A percentile compares a stretch with the other conserved stretches of the same genome.
Conservation (phyloP, 805 yeast species). For the Metschnikowia proteae region DNA sequence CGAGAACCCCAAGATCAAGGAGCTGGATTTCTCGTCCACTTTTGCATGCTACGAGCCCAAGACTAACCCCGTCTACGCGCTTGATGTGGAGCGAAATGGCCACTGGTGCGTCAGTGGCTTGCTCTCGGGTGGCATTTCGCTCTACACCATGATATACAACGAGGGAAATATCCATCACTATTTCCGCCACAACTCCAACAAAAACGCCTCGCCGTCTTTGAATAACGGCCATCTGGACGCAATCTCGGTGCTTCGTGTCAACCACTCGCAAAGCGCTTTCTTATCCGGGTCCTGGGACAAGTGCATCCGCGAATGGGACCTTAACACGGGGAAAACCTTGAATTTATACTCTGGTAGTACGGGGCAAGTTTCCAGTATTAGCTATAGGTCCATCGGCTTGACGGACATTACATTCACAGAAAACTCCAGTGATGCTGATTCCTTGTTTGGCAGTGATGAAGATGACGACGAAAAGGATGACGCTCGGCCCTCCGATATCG, state of each 20-base stretch:
- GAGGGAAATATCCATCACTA: slow-evolving; percentile 83
- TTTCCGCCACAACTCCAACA: slow-evolving; percentile 43
- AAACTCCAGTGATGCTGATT: slow-evolving; percentile 38
- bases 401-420: slow-evolving; percentile 35
- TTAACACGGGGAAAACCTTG: slow-evolving; percentile 60
- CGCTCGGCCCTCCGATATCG: not conserved
- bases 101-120: slow-evolving; percentile 83
- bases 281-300: slow-evolving; percentile 92
- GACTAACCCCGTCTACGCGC: slow-evolving; percentile 80
- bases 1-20: slow-evolving; percentile 35
- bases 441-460: slow-evolving; percentile 46
- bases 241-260: slow-evolving; percentile 67
- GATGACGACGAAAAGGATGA: slow-evolving; percentile 22
- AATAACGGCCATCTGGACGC: slow-evolving; percentile 60
- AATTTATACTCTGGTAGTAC: slow-evolving; percentile 52
- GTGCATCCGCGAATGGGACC: slow-evolving; percentile 76
- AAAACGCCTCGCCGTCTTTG: slow-evolving; percentile 15
- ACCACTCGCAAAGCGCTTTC: slow-evolving; percentile 56
- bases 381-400: slow-evolving; percentile 61
- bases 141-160: slow-evolving; percentile 76
- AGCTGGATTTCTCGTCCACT: slow-evolving; percentile 34
- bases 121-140: slow-evolving; percentile 76
- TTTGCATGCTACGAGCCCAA: slow-evolving; percentile 51
- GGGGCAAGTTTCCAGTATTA: slow-evolving; percentile 77
- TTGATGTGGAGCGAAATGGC: slow-evolving; percentile 80